These are phyloP conservation scores for Saccharomycopsis babjevae DNA, from an alignment of 805 yeast genomes.

Conservation along the genomic window DNA sequence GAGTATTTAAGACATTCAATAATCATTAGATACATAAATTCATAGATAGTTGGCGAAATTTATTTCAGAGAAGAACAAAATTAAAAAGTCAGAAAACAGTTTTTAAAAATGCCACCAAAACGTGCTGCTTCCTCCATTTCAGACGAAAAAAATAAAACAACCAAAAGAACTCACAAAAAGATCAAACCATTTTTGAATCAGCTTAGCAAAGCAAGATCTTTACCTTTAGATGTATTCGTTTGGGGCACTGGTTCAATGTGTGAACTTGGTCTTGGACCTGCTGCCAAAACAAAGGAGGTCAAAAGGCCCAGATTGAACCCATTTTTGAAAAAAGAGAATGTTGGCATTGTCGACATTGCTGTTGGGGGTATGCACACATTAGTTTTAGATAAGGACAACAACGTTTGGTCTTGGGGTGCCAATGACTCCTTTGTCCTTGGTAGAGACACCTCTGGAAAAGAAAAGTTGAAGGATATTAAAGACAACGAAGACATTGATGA, in stretches of 20 bases:
- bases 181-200: constrained; percentile 38
- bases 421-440: constrained; percentile 91
- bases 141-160: neutral
- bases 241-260: constrained; percentile 98
- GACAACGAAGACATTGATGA: constrained; percentile 47
- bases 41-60: too few relatives aligned
- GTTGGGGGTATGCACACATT: constrained; percentile 95
- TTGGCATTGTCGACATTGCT: constrained; percentile 73
- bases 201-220: constrained; percentile 43
- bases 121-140: neutral
- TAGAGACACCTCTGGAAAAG: constrained; percentile 67
- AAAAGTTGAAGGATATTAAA: constrained; percentile 58
- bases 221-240: constrained; percentile 67
- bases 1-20: too few relatives aligned
- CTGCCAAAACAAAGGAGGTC: constrained; percentile 83
- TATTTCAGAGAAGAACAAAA: too few relatives aligned
- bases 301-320: constrained; percentile 93
- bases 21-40: too few relatives aligned
- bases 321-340: constrained; percentile 47
- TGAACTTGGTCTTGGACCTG: constrained; percentile 95
- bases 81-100: neutral
- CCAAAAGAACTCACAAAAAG: constrained; percentile 2
- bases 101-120: neutral
- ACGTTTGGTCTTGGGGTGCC: constrained; percentile 98
- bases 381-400: constrained; percentile 66